A percentile compares a stretch with the other conserved stretches of the same genome.
These are phyloP conservation scores for Vigna mungo DNA, from an alignment of 306 rosid species.

Conservation along the genomic window DNA sequence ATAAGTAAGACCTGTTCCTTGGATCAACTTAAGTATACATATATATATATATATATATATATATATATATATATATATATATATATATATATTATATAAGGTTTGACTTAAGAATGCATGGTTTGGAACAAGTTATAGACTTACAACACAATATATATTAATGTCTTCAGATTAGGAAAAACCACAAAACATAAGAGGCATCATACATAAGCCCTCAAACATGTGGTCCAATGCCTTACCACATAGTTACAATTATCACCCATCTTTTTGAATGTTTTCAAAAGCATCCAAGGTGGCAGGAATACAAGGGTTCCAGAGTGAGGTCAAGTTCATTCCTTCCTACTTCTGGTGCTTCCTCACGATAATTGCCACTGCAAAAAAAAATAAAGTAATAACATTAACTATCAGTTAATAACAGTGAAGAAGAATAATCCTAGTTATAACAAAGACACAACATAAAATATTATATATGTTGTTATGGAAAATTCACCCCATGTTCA, in stretches of 20 bases:
- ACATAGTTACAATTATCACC: background rate
- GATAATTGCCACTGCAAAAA: conserved; percentile 61
- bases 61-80: background rate
- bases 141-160: conserved; percentile 27
- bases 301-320: conserved; percentile 70
- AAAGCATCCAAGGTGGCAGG: conserved; percentile 77
- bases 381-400: background rate
- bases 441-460: background rate
- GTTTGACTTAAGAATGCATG: conserved; percentile 26
- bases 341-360: conserved; percentile 53
- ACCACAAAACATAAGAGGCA: conserved; percentile 14
- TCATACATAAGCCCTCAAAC: conserved; percentile 44
- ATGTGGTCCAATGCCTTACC: conserved; percentile 29
- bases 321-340: conserved; percentile 80
- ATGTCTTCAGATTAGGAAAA: conserved; percentile 30
- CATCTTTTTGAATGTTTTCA: conserved; percentile 28
- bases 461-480: background rate
- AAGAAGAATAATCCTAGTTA: background rate
- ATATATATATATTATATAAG: background rate
- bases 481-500: conserved; percentile 65
- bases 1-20: conserved; percentile 27
- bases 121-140: conserved; percentile 8
- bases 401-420: background rate
- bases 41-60: background rate
- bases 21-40: background rate